These are phyloP conservation scores for Verticillium longisporum DNA, from an alignment of 2,329 filamentous ascomycete genomes.

Conservation along the genomic window DNA sequence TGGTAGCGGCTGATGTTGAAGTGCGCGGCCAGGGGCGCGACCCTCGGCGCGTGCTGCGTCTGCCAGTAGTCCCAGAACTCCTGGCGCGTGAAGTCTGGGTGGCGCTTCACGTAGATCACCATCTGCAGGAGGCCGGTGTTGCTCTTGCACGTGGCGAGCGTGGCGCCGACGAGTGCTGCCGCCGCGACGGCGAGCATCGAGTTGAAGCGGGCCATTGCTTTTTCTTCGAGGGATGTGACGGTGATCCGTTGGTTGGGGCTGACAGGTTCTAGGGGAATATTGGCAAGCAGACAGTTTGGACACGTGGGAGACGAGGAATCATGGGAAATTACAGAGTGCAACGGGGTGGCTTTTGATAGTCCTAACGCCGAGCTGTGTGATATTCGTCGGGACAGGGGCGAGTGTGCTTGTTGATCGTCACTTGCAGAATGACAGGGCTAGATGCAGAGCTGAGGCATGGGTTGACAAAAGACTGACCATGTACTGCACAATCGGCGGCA, in stretches of 20 bases:
- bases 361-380: neutral
- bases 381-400: neutral
- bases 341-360: neutral
- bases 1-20: constrained; percentile 21
- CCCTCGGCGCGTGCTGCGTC: constrained; percentile 20
- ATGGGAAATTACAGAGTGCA: neutral
- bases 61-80: constrained; percentile 23
- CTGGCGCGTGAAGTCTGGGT: constrained; percentile 14
- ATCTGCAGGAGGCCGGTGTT: constrained; percentile 18
- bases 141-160: constrained; percentile 26
- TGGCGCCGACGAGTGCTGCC: constrained; percentile 1
- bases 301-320: neutral
- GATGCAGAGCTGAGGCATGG: neutral
- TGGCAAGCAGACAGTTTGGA: neutral
- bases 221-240: neutral
- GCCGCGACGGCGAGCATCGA: neutral
- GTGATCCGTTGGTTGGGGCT: neutral
- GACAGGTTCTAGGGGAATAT: neutral
- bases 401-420: neutral
- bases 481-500: neutral
- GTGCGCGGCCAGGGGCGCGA: constrained; percentile 17
- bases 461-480: neutral
- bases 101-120: constrained; percentile 21
- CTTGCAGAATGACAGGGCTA: neutral
- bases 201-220: constrained; percentile 3